Evolutionary conservation across 2,329 filamentous ascomycete species (phyloP), one percentile per base, ranked within the genome.

Genomic region (Ceratocystis alfenasii): DNA sequence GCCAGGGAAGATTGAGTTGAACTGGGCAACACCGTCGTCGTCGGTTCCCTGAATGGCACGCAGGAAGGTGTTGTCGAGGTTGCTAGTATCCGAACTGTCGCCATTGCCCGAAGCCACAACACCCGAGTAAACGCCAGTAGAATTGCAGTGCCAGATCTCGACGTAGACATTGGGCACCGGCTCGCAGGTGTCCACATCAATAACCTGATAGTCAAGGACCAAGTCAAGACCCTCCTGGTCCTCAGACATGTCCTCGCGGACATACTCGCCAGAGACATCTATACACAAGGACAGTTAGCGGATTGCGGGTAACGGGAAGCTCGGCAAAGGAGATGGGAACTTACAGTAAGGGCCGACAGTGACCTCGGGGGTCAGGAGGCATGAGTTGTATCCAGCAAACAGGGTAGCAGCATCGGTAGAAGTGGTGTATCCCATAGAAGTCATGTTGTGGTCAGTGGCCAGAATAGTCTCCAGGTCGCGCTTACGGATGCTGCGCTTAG

Each of bases 291-390:
- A 15, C 8, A 46, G n/a, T 20, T 46, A 57, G 4, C 8, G 45
- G 57, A 15, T 6, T 53, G 17, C 3, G 1, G 2, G 17, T 41
- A 46, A 12, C 44, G 4, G 10, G 5, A 55, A 7, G 12, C 22
- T 1, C 17, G 20, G 10, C 28, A 30, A 63, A n/a, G 15, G 5
- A 15, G 15, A 15, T 7, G 10, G 22, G 4, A 17, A 64, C 72
- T 65, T 71, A 74, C 78, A 72, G 73, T 77, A 73, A 67, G 80
- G 80, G 2, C 80, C 80, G 70, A 81, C 74, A 2, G 78, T 82
- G 17, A 79, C 78, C 69, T 82, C 80, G 0, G 79, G 78, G 3
- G 75, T 77, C 36, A 82, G 73, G 12, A 81, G 74, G 66, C 80
- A 83, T n/a, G 75, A 76, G 22, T 72, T 72, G 67, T 75, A 75